Evolutionary conservation across 139 green algal genomes (phyloP).

Genomic region (Chlorella vulgaris): DNA sequence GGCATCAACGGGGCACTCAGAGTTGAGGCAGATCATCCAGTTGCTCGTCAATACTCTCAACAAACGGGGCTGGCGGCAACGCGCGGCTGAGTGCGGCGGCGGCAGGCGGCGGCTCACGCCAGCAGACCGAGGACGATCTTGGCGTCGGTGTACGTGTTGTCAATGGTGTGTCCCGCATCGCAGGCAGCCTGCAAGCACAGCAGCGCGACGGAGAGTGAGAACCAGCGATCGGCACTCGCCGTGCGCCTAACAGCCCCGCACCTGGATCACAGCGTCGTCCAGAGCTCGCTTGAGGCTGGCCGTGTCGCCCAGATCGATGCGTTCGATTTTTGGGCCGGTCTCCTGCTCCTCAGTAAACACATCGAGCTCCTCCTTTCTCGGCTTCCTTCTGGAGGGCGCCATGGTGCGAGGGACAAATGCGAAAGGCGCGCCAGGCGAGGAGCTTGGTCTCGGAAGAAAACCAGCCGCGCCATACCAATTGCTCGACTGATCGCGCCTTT

Average conservation of each 20-base stretch:
- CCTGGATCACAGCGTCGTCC: slow-evolving; percentile 62
- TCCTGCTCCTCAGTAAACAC: slow-evolving; percentile 18
- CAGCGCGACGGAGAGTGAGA: no score
- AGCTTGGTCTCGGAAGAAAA: no score
- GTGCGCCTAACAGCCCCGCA: slow-evolving; percentile 15
- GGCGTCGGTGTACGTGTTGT: slow-evolving; percentile 69
- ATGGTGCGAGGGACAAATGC: background rate
- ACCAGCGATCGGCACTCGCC: no score
- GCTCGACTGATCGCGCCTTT: no score
- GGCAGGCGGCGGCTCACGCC: no score
- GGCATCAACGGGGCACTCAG: no score
- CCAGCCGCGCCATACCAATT: no score
- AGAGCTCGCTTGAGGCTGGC: slow-evolving; percentile 65
- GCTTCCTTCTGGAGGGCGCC: slow-evolving; percentile 11
- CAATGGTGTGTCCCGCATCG: slow-evolving; percentile 60
- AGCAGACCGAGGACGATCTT: slow-evolving; percentile 72
- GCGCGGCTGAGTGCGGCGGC: no score
- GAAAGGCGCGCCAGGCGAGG: no score
- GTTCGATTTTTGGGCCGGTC: slow-evolving; percentile 28
- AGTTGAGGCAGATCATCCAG: no score
- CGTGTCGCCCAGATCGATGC: slow-evolving; percentile 62
- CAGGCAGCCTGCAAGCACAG: slow-evolving; percentile 52
- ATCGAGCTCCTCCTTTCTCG: background rate
- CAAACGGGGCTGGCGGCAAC: background rate
- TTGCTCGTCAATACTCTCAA: background rate